Evolutionary conservation across 208 protist species (phyloP).

Genomic region (Crithidia mellificae): DNA sequence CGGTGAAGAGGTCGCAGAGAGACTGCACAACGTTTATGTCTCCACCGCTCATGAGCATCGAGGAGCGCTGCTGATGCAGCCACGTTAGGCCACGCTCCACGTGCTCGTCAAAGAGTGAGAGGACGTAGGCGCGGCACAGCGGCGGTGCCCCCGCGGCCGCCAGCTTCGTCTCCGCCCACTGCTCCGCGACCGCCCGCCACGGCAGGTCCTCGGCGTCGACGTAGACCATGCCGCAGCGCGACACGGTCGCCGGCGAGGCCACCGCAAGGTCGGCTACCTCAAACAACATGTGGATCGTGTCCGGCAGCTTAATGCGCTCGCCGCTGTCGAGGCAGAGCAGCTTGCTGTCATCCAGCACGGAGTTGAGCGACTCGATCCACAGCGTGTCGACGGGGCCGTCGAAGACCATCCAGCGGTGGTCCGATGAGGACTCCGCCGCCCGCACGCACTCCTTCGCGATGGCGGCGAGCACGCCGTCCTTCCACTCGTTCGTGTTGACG

Average conservation of each 20-base stretch:
- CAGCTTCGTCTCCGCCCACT: slow-evolving; percentile 90
- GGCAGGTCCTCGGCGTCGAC: slow-evolving; percentile 93
- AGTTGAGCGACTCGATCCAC: slow-evolving; percentile 99
- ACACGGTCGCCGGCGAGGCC: slow-evolving; percentile 98
- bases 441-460: slow-evolving; percentile 91
- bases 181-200: slow-evolving; percentile 88
- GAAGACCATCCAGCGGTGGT: slow-evolving; percentile 98
- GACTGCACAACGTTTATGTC: slow-evolving; percentile 94
- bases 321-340: slow-evolving; percentile 97
- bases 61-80: slow-evolving; percentile 66
- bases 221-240: slow-evolving; percentile 98
- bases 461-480: slow-evolving; percentile 90
- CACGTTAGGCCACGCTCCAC: slow-evolving; percentile 89
- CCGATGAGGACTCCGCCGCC: slow-evolving; percentile 70
- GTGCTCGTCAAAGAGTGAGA: slow-evolving; percentile 89
- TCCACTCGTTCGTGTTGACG: slow-evolving; percentile 95
- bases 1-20: slow-evolving; percentile 92
- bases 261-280: slow-evolving; percentile 97
- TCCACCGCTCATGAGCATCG: slow-evolving; percentile 84
- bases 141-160: slow-evolving; percentile 48
- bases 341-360: slow-evolving; percentile 98
- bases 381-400: slow-evolving; percentile 98
- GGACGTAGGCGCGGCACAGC: slow-evolving; percentile 80
- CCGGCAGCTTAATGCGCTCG: slow-evolving; percentile 96
- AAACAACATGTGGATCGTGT: slow-evolving; percentile 97